These are phyloP conservation scores for Auricularia sp. DNA, from an alignment of 768 basidiomycete species.

Conservation along the genomic window DNA sequence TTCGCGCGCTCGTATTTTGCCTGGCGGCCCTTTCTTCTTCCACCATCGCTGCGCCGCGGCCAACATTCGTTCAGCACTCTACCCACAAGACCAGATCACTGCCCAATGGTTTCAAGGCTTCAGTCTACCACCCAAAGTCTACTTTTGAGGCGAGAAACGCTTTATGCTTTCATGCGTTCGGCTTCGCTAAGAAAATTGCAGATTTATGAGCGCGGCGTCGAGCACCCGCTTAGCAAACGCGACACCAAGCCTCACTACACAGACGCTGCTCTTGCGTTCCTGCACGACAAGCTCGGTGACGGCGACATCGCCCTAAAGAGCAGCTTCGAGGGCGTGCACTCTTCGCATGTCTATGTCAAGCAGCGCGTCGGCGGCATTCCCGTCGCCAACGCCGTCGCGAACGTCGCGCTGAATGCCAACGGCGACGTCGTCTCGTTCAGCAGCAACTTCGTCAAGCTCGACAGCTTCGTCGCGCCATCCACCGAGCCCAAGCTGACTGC, in stretches of 20 bases:
- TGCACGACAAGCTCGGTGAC: not conserved
- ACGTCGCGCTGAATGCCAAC: constrained; percentile 2
- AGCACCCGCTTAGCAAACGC: not conserved
- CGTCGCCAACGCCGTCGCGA: not conserved
- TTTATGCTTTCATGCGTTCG: not conserved
- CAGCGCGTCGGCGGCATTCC: not conserved
- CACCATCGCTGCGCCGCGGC: not conserved
- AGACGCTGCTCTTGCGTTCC: not conserved
- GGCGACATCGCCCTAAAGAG: not conserved
- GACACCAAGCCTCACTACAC: not conserved
- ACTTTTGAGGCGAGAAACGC: not conserved
- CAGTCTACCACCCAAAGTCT: not conserved
- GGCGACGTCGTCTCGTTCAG: not conserved
- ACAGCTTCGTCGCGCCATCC: not conserved
- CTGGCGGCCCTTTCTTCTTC: not conserved
- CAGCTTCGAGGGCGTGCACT: not conserved
- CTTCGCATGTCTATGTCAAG: not conserved
- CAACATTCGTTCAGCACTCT: not conserved
- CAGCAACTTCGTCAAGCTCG: not conserved
- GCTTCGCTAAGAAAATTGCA: not conserved
- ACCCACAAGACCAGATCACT: not conserved
- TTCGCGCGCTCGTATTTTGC: not conserved
- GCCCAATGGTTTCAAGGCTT: not conserved
- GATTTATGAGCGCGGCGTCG: not conserved
- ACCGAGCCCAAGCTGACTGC: not conserved